Percentiles rank a stretch among this genome's conserved stretches.
These are phyloP conservation scores for Monoraphidium neglectum DNA, from an alignment of 139 green algal genomes.

Conservation along the genomic window DNA sequence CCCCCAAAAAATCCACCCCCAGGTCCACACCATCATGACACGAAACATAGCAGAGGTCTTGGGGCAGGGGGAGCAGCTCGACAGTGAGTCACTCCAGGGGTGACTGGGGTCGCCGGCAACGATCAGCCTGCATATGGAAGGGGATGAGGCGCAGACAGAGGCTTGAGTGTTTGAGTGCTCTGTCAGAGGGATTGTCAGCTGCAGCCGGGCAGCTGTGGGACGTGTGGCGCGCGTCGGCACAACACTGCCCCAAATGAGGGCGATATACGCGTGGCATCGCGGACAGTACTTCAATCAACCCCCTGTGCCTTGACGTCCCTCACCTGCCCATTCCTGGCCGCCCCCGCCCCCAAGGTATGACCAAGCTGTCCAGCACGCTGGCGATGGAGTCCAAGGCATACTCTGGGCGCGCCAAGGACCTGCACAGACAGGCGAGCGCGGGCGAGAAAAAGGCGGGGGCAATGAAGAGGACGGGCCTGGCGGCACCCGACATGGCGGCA, in stretches of 20 bases:
- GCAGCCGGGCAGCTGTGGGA: too few species aligned
- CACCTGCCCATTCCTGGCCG: background rate
- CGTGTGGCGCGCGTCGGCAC: too few species aligned
- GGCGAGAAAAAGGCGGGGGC: background rate
- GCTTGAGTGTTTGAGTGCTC: too few species aligned
- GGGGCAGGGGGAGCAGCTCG: conserved; percentile 93
- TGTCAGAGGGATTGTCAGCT: too few species aligned
- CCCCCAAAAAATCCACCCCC: conserved; percentile 30
- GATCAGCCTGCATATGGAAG: too few species aligned
- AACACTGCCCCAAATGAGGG: too few species aligned
- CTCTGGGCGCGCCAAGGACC: conserved; percentile 78
- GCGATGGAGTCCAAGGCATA: conserved; percentile 88
- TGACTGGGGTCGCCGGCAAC: too few species aligned
- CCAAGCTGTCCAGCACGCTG: conserved; percentile 79
- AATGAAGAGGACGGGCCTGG: background rate
- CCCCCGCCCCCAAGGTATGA: conserved; percentile 67
- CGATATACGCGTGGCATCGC: too few species aligned
- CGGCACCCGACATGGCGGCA: background rate
- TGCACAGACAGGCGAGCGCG: conserved; percentile 68
- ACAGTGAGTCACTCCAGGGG: conserved; percentile 69
- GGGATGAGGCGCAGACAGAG: too few species aligned
- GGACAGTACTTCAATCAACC: too few species aligned
- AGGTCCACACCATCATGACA: conserved; percentile 98
- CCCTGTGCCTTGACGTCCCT: too few species aligned
- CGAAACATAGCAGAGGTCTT: conserved; percentile 98